Base-by-base conservation (phyloP, 1,284 basidiomycete species). In the Termitomyces sp. region DNA sequence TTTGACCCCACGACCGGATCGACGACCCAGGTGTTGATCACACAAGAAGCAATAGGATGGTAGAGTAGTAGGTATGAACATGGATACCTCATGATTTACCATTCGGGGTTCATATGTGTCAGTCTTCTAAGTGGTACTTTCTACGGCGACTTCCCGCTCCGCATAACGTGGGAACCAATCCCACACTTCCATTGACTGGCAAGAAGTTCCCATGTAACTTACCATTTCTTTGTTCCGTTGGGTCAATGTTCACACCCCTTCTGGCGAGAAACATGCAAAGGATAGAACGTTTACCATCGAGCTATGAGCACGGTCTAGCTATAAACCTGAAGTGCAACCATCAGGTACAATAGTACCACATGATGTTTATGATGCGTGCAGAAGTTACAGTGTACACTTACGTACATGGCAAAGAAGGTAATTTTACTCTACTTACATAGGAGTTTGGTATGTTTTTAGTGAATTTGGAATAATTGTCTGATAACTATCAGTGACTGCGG, bases 1-100 rank as follows among this genome's bases (percentile, higher is more conserved):
- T 94, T 94, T 66, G 90, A 94, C 71, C 94, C 93, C 67, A 71
- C 79, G 2, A 71, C 75, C 3, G 82, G 80, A 39, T 82, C 88
- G 9, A 82, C 58, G 74, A 75, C 45, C 75, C 77, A 10, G 71
- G 75, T 48, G 60, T 61, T 34, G 71, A 75, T 13, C 33, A 34
- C 73, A 72, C 60, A 80, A 76, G 66, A 81, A 77, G 59, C 7
- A 73, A 62, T 81, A 74, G 64, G 72, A 74, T 59, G 54, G 12
- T 36, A n/a, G 34, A 36, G 34, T 15, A 6, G 15, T 7, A 36
- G 15, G 58, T 58, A 60, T 39, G 45, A 38, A 57, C 3, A 19
- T 56, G 21, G 10, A 9, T 12, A 28, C 24, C 24, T 26, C 36
- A 4, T 36, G 17, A 39, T 33, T 21, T 45, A 50, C 19, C 44